Base-by-base conservation (phyloP, 192 early-diverging fungal genomes). In the Lobulomyces angularis region DNA sequence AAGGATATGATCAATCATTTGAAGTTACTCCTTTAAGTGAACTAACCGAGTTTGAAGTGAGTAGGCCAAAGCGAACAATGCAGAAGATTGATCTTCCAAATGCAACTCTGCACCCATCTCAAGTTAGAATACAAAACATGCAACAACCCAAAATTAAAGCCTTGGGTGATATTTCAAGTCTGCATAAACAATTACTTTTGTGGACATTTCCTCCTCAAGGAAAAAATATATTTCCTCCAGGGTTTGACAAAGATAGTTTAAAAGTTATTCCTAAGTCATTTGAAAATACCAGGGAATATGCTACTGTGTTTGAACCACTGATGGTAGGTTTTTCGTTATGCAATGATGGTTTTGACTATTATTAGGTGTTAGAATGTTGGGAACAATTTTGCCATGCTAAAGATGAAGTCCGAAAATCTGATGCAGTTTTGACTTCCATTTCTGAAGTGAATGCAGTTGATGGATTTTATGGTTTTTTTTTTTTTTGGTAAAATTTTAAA, bases 321-420 rank as follows among this genome's bases (percentile, higher is more conserved):
- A 38, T 92, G 26, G n/a, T n/a, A n/a, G n/a, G n/a, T n/a, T n/a
- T n/a, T n/a, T n/a, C n/a, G n/a, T n/a, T n/a, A n/a, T n/a, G n/a
- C n/a, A n/a, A n/a, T n/a, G n/a, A n/a, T n/a, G n/a, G n/a, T n/a
- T n/a, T n/a, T n/a, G n/a, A n/a, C n/a, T n/a, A n/a, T n/a, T n/a
- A n/a, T n/a, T n/a, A n/a, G n/a, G 45, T 88, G 25, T 60, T 88
- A 2, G 92, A 97, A 53, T 67, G 74, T 41, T 91, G 88, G 90
- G 62, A 80, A 38, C 81, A 88, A 50, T 57, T 94, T 24, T 56
- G 78, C 47, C 72, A 77, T 5, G 58, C 77, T 7, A 73, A 74
- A 34, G 83, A 88, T 40, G 74, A 84, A 38, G 42, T 65, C 8
- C 56, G 48, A 22, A 59, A 64, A 19, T 56, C 57, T 1, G 67